Evolutionary conservation across 306 rosid species (phyloP).

Genomic region (Erythrophleum fordii): DNA sequence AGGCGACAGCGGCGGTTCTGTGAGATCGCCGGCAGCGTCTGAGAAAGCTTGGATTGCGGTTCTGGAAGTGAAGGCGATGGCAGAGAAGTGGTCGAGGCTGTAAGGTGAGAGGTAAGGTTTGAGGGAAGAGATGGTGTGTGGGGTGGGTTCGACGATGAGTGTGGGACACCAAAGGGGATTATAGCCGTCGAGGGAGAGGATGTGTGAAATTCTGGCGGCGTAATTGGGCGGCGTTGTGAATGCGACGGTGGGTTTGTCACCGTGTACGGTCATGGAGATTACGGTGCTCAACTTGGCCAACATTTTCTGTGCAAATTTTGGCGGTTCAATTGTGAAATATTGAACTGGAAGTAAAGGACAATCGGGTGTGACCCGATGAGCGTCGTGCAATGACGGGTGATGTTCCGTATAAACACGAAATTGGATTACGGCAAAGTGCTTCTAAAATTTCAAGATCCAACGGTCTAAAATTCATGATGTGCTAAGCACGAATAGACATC

Average conservation of each 20-base stretch:
- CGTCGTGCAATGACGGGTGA: no score
- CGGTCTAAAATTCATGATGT: no score
- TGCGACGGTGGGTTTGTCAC: slow-evolving; percentile 44
- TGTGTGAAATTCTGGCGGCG: slow-evolving; percentile 57
- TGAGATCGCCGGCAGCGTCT: slow-evolving; percentile 48
- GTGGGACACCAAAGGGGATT: slow-evolving; percentile 68
- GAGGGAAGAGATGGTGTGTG: slow-evolving; percentile 42
- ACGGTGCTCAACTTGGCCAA: background rate
- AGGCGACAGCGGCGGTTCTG: slow-evolving; percentile 54
- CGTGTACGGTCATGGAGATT: background rate
- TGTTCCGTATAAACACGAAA: no score
- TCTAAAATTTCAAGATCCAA: no score
- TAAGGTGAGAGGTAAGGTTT: slow-evolving; percentile 54
- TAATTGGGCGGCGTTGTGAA: slow-evolving; percentile 81
- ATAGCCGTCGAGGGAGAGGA: slow-evolving; percentile 55
- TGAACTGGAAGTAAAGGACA: background rate
- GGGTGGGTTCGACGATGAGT: slow-evolving; percentile 52
- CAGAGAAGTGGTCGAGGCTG: slow-evolving; percentile 56
- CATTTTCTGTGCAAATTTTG: background rate
- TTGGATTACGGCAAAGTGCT: no score
- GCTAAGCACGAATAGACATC: no score
- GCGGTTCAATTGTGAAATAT: background rate
- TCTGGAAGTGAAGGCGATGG: slow-evolving; percentile 81
- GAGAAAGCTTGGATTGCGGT: slow-evolving; percentile 59
- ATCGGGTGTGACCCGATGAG: background rate